A percentile compares a stretch with the other conserved stretches of the same genome.
Conservation (phyloP, 1,284 basidiomycete genomes). For the Pterula multifida region DNA sequence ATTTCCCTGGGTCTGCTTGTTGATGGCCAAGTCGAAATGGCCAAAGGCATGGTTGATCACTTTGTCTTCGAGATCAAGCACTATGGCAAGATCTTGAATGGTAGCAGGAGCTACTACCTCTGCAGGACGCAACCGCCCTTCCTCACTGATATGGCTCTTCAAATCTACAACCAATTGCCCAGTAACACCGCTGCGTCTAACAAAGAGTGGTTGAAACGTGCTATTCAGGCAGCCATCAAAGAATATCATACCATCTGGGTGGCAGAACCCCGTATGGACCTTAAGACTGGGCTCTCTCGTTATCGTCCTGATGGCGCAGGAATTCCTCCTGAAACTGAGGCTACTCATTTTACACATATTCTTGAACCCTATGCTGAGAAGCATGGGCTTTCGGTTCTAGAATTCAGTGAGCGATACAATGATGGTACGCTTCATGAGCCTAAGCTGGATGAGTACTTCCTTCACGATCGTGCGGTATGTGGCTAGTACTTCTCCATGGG, state of each 20-base stretch:
- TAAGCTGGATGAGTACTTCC: constrained; percentile 90
- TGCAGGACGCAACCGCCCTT: constrained; percentile 96
- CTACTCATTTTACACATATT: constrained; percentile 95
- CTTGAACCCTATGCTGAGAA: constrained; percentile 91
- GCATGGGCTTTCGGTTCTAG: constrained; percentile 90
- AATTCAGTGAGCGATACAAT: constrained; percentile 96
- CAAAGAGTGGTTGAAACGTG: constrained; percentile 85
- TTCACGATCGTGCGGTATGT: constrained; percentile 84
- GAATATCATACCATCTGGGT: constrained; percentile 99
- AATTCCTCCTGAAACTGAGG: constrained; percentile 97
- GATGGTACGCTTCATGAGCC: constrained; percentile 78
- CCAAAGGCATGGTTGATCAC: constrained; percentile 95
- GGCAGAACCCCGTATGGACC: constrained; percentile 84
- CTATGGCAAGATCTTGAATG: constrained; percentile 83
- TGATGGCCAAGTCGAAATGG: constrained; percentile 88
- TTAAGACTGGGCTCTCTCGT: constrained; percentile 85
- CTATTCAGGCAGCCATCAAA: constrained; percentile 94
- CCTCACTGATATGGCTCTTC: constrained; percentile 95
- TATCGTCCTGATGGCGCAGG: constrained; percentile 92
- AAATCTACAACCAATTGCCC: constrained; percentile 91
- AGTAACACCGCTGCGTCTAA: constrained; percentile 59
- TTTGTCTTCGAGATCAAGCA: constrained; percentile 99
- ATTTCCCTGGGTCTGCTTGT: constrained; percentile 89
- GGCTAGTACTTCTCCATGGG: neutral
- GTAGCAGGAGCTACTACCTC: constrained; percentile 82